Base-by-base conservation (phyloP, 176 grass and related monocot species). In the Ananas comosus region DNA sequence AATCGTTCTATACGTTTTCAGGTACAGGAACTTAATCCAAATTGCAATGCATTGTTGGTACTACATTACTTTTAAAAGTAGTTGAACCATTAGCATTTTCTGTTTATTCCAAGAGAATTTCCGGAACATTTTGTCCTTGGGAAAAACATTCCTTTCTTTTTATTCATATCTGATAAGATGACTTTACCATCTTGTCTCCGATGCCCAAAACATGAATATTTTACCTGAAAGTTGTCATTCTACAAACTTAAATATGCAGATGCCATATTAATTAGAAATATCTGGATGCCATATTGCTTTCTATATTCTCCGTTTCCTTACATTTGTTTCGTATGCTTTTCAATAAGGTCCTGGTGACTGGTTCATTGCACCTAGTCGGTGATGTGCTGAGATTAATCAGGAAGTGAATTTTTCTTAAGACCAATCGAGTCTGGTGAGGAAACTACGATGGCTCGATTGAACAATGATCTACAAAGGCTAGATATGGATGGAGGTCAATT, bases 291-390 rank as follows among this genome's bases (percentile, higher is more conserved):
- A 7, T 42, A 7, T 7, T 42, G 5, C 33, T 42, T 42, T 42
- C 33, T 42, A 42, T 42, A 42, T 42, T 42, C 33, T 4, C 33
- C 33, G 6, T 42, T 42, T 42, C 33, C 33, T 42, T 61, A 61
- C 21, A n/a, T 61, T 61, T 61, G 56, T 61, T 61, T 61, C 9
- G 10, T 18, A 61, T 61, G n/a, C 56, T 18, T 61, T 22, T 19
- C 21, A 27, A 50, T 1, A 56, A 93, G 90, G 90, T 89, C 13
- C 51, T 93, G 68, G 86, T 93, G 49, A 86, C 90, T 65, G 86
- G 90, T 8, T 93, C 90, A 50, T 56, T 93, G 58, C 90, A 93
- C 72, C 86, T 93, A 28, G 61, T 93, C 16, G 90, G 90, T 2
- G 90, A 86, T 66, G 80, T 89, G 16, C 59, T 93, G 80, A 89